phyloP scores from a whole-genome alignment of 2,329 filamentous ascomycete genomes.

The Trichoderma simmonsii region DNA sequence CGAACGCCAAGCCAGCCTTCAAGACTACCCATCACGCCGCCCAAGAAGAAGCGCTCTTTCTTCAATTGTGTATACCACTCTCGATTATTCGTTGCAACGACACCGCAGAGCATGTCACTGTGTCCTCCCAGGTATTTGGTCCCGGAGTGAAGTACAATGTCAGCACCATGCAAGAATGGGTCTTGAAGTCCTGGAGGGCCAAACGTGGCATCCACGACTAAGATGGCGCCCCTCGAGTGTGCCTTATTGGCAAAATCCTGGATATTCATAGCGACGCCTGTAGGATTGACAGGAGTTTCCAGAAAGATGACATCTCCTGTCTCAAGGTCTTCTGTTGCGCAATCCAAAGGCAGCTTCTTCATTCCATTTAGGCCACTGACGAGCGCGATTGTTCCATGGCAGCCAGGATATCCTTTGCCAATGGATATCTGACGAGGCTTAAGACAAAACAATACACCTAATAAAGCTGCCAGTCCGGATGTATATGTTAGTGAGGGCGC shows the following conservation, averaged over 20 bases:
- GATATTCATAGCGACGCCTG: slow-evolving; percentile 75
- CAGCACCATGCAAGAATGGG: slow-evolving; percentile 76
- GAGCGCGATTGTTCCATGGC: slow-evolving; percentile 76
- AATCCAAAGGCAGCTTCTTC: slow-evolving; percentile 68
- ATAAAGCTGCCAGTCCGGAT: slow-evolving; percentile 83
- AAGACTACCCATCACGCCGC: slow-evolving; percentile 80
- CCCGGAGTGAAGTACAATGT: slow-evolving; percentile 86
- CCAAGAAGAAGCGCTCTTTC: slow-evolving; percentile 69
- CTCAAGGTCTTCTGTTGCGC: slow-evolving; percentile 61
- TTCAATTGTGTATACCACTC: slow-evolving; percentile 58
- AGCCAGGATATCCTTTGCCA: slow-evolving; percentile 86
- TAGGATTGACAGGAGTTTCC: slow-evolving; percentile 91
- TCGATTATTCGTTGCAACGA: slow-evolving; percentile 64
- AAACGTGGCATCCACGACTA: slow-evolving; percentile 89
- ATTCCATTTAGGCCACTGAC: slow-evolving; percentile 74
- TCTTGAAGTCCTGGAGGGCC: slow-evolving; percentile 86
- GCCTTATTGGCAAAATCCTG: slow-evolving; percentile 69
- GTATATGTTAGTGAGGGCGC: slow-evolving; percentile 72
- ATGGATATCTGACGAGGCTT: slow-evolving; percentile 83
- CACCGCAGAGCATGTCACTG: slow-evolving; percentile 87
- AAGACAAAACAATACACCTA: slow-evolving; percentile 76
- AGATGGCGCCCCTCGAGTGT: slow-evolving; percentile 65
- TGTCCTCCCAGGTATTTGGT: slow-evolving; percentile 99
- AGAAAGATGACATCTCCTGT: slow-evolving; percentile 83
- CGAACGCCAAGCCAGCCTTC: slow-evolving; percentile 91